Percentiles rank a stretch among this genome's conserved stretches.
Conservation (phyloP, 139 green algal species). For the Dunaliella sp. region DNA sequence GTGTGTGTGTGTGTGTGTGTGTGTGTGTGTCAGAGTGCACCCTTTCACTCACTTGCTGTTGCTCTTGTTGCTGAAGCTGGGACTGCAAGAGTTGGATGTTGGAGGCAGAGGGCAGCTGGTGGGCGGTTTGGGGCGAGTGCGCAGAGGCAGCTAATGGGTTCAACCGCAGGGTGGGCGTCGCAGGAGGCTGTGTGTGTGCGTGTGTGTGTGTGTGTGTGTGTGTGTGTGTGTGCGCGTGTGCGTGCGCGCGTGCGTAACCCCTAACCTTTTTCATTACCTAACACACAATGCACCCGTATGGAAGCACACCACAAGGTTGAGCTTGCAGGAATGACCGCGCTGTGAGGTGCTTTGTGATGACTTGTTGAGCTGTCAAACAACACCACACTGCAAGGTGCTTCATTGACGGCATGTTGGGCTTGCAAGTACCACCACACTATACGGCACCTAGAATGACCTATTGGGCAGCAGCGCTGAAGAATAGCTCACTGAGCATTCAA, state of each 20-base stretch:
- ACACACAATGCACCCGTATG: no score
- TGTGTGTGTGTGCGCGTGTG: neutral
- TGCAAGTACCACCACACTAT: no score
- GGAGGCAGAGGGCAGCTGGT: neutral
- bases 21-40: no score
- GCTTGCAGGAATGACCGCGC: neutral
- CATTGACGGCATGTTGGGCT: neutral
- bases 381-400: neutral
- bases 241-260: neutral
- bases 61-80: no score
- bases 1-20: no score
- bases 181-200: neutral
- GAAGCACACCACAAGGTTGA: neutral
- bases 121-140: neutral
- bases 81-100: neutral
- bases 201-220: neutral
- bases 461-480: no score
- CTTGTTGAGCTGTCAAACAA: neutral
- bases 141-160: neutral
- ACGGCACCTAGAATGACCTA: no score
- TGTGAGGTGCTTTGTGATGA: neutral
- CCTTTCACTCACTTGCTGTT: no score
- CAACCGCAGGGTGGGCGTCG: neutral
- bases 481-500: no score
- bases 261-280: no score